Evolutionary conservation across 495 filamentous ascomycete species (phyloP), one percentile per base, ranked within the genome.

Genomic region (Aspergillus campestris): DNA sequence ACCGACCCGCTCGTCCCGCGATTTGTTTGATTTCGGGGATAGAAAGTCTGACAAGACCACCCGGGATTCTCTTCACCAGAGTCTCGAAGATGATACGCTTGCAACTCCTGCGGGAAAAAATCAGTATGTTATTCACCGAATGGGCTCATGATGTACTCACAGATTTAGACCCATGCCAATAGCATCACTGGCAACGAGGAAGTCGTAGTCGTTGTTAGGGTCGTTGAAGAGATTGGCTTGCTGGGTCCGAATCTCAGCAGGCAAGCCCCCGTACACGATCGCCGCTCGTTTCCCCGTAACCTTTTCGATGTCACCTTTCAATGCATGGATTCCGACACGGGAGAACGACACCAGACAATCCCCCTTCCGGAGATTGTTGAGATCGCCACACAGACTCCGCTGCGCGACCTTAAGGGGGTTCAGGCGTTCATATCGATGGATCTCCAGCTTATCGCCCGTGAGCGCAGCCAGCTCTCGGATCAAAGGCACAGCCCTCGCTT

Each of bases 111-210:
- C 28, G 34, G 7, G 35, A 9, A 7, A 34, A 48, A 32, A 55
- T 48, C 36, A 36, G 32, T 33, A 11, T 24, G 10, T 28, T 12
- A 8, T 9, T 28, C 18, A 24, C 13, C 32, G 31, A 15, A 49
- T 35, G 38, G 12, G 53, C 14, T 11, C 1, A 14, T 6, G 27
- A 7, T 28, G 44, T 27, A 70, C 72, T 69, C 58, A 85, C 68
- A 99, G 58, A 62, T 99, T 99, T 29, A 99, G 66, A 1, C 92
- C 92, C 92, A 99, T 99, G 15, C 92, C 92, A 51, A 99, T 88
- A 15, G 92, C 92, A 61, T 99, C 92, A 53, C 89, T 95, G 11
- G 92, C 92, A 24, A 91, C 87, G 5, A 99, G 71, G 50, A 83
- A 89, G 53, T 99, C 89, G 60, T 95, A 99, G 32, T 94, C 90